These are phyloP conservation scores for Acer saccharum DNA, from an alignment of 345 rosid species.

Conservation along the genomic window DNA sequence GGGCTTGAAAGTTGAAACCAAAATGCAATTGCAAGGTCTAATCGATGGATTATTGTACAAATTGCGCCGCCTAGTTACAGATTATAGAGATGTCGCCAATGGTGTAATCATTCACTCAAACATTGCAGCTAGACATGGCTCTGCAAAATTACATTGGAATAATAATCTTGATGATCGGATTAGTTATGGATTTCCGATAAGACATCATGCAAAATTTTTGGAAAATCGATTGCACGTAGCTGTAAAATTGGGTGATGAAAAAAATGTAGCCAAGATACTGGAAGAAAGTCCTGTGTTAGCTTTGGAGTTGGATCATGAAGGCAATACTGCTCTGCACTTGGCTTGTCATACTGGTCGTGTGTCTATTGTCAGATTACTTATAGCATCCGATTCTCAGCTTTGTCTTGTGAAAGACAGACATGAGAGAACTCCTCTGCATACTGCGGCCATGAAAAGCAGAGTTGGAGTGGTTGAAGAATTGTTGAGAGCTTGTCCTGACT, in stretches of 20 bases:
- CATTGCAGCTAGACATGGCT: background rate
- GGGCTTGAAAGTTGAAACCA: too few species aligned
- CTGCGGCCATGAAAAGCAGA: slow-evolving; percentile 4
- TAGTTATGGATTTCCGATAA: background rate
- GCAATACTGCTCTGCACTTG: slow-evolving; percentile 8
- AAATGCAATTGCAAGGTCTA: background rate
- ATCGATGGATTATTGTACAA: background rate
- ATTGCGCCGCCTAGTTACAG: background rate
- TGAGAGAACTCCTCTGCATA: slow-evolving; percentile 7
- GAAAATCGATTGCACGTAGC: background rate
- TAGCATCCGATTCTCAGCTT: background rate
- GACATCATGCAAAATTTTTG: background rate
- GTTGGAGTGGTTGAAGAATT: background rate
- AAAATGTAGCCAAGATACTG: background rate
- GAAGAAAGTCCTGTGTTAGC: background rate
- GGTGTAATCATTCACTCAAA: background rate
- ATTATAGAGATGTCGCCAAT: background rate
- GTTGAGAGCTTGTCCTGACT: background rate
- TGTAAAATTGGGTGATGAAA: background rate
- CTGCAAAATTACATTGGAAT: background rate
- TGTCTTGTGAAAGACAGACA: background rate
- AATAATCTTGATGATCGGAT: background rate
- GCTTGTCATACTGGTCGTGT: background rate
- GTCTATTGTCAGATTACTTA: background rate
- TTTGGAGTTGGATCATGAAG: background rate